These are phyloP conservation scores for Aspergillus vadensis DNA, from an alignment of 2,329 filamentous ascomycete species.

Conservation along the genomic window DNA sequence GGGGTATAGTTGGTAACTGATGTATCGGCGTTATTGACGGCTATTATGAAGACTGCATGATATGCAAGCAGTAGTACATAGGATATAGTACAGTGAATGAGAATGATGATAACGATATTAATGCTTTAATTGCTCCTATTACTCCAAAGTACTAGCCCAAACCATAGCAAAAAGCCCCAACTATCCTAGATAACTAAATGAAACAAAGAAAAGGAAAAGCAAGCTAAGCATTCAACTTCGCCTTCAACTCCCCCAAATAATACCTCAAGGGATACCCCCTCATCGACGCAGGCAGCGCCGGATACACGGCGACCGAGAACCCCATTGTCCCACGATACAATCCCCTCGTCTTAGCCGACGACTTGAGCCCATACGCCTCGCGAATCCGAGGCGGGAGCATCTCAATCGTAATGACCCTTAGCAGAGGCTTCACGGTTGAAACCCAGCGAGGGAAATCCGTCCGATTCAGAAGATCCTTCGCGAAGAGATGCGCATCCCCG, in stretches of 20 bases:
- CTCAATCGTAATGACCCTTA: slow-evolving; percentile 35
- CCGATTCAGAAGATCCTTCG: slow-evolving; percentile 29
- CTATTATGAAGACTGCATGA: not conserved
- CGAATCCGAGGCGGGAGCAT: slow-evolving; percentile 37
- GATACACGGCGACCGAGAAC: slow-evolving; percentile 36
- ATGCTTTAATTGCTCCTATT: not conserved
- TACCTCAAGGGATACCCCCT: slow-evolving; percentile 35
- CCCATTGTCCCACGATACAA: slow-evolving; percentile 37
- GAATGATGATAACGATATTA: not conserved
- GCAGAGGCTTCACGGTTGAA: slow-evolving; percentile 33
- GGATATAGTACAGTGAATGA: not conserved
- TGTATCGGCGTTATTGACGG: slow-evolving; percentile 27
- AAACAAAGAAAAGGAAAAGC: not conserved
- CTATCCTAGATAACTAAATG: no score
- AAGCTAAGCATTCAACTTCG: slow-evolving; percentile 7
- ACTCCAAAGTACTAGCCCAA: not conserved
- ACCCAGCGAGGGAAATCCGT: slow-evolving; percentile 34
- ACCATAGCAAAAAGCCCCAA: not conserved
- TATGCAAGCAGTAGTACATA: not conserved
- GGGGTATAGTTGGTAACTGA: slow-evolving; percentile 30
- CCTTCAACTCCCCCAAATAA: slow-evolving; percentile 34
- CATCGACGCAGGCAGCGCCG: slow-evolving; percentile 33
- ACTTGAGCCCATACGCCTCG: slow-evolving; percentile 38
- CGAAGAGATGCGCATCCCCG: slow-evolving; percentile 32
- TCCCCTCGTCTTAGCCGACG: slow-evolving; percentile 27